These are phyloP conservation scores for Sphagnum contortum DNA, from an alignment of 225 moss, liverwort and hornwort genomes.

Conservation along the genomic window DNA sequence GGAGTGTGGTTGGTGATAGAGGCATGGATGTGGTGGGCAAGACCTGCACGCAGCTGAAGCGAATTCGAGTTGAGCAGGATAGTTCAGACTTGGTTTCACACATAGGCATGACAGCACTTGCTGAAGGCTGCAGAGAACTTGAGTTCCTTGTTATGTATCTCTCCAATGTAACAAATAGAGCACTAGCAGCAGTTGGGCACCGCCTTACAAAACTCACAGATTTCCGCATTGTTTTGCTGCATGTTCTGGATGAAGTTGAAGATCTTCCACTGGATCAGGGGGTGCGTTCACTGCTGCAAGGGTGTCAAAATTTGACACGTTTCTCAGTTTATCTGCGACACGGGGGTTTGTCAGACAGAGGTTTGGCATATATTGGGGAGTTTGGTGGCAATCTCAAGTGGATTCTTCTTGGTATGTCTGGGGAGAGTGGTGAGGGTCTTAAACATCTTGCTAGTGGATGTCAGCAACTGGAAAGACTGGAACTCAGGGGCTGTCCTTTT, in stretches of 20 bases:
- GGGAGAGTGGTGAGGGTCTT: constrained; percentile 53
- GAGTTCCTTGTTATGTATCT: constrained; percentile 62
- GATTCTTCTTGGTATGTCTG: constrained; percentile 61
- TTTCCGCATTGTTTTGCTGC: constrained; percentile 56
- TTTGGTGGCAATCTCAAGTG: constrained; percentile 55
- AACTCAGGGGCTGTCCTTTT: constrained; percentile 61
- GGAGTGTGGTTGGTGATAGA: constrained; percentile 55
- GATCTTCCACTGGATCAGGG: constrained; percentile 68
- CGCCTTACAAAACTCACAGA: constrained; percentile 46
- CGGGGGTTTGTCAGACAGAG: constrained; percentile 53
- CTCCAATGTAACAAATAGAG: constrained; percentile 41
- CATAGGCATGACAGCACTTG: constrained; percentile 48
- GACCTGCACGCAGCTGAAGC: constrained; percentile 55
- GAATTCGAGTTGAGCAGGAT: constrained; percentile 55
- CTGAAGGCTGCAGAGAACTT: constrained; percentile 47
- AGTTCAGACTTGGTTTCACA: constrained; percentile 26
- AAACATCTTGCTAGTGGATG: constrained; percentile 42
- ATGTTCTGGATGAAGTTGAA: constrained; percentile 18
- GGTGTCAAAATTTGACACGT: constrained; percentile 42
- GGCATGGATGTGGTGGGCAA: constrained; percentile 63
- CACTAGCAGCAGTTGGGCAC: constrained; percentile 41
- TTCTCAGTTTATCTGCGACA: constrained; percentile 64
- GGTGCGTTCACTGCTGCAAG: constrained; percentile 41
- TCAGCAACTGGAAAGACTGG: constrained; percentile 48
- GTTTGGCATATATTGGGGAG: constrained; percentile 67